Evolutionary conservation across 805 yeast genomes (phyloP).

Genomic region (Brettanomyces nanus): DNA sequence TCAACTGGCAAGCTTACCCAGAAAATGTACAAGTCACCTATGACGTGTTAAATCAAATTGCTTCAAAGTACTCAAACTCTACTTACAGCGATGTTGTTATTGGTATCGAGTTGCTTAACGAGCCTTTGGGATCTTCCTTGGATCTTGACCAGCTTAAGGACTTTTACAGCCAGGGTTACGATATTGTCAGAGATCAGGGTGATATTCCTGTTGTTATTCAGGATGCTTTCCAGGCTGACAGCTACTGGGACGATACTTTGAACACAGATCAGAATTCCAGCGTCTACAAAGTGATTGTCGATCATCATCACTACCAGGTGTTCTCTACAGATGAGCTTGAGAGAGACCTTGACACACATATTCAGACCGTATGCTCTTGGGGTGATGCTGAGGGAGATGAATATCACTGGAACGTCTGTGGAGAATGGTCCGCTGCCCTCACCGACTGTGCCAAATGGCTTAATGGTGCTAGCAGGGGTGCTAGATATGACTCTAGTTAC

Average conservation of each 20-base stretch:
- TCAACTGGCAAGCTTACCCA: constrained; percentile 34
- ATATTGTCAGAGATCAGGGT: constrained; percentile 47
- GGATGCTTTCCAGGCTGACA: constrained; percentile 60
- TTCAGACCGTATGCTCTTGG: constrained; percentile 45
- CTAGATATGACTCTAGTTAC: constrained; percentile 57
- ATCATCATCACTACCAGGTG: constrained; percentile 89
- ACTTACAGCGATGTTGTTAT: constrained; percentile 48
- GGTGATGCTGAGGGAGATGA: constrained; percentile 36
- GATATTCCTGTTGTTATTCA: constrained; percentile 46
- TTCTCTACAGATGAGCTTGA: constrained; percentile 58
- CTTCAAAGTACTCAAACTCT: constrained; percentile 42
- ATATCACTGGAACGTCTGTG: constrained; percentile 65
- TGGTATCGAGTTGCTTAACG: constrained; percentile 66
- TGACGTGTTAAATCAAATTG: constrained; percentile 40
- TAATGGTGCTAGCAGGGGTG: constrained; percentile 61
- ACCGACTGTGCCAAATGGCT: constrained; percentile 67
- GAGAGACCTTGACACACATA: constrained; percentile 52
- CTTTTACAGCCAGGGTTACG: constrained; percentile 59
- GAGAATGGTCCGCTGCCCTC: constrained; percentile 66
- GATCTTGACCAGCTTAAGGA: constrained; percentile 49
- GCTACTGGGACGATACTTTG: constrained; percentile 58
- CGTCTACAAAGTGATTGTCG: constrained; percentile 59
- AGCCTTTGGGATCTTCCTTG: constrained; percentile 58
- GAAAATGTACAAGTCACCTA: constrained; percentile 40
- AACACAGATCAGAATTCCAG: constrained; percentile 25